Evolutionary conservation across 1,139 yeast genomes (phyloP), one percentile per base, ranked within the genome.

Genomic region (Kurtzmaniella quercitrusa): DNA sequence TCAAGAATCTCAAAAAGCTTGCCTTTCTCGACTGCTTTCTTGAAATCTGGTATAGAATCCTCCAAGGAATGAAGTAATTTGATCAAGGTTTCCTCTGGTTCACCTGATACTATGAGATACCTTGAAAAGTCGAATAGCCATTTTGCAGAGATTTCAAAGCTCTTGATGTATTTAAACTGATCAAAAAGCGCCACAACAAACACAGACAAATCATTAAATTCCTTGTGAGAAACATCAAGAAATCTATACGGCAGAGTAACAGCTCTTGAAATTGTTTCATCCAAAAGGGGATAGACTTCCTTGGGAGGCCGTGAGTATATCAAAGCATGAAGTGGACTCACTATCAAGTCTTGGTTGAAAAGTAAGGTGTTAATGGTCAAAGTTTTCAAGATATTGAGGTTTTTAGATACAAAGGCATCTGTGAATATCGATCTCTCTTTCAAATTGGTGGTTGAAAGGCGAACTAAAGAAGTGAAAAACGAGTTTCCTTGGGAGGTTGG

Each of bases 191-290:
- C 80, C 37, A 85, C 75, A 1, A 80, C 58, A 46, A 89, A 80
- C 0, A 94, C 85, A 54, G 95, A 86, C 14, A 83, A 49, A 7
- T 63, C 66, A 12, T 62, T 48, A 41, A 59, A 62, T 12, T 60
- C 59, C 2, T 59, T 53, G 42, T 76, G 77, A 1, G 87, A 72
- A 46, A 71, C 56, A 57, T 91, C 98, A 44, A 88, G 75, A 53
- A 89, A 91, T 57, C 86, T 89, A 63, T 85, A 93, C 0, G 97
- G 97, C 1, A 88, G 66, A 48, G 80, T 75, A 44, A 85, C 73
- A 48, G 82, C 73, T 51, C 96, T 74, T 1, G 89, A 70, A 23
- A 88, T 73, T 0, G 86, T 69, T 58, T 90, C 94, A 57, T 90
- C 95, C 14, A 91, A 52, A 34, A 88, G 60, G 14, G 67, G 67